Evolutionary conservation across 148 eudicot genomes (phyloP).

Genomic region (Suaeda aralocaspica): DNA sequence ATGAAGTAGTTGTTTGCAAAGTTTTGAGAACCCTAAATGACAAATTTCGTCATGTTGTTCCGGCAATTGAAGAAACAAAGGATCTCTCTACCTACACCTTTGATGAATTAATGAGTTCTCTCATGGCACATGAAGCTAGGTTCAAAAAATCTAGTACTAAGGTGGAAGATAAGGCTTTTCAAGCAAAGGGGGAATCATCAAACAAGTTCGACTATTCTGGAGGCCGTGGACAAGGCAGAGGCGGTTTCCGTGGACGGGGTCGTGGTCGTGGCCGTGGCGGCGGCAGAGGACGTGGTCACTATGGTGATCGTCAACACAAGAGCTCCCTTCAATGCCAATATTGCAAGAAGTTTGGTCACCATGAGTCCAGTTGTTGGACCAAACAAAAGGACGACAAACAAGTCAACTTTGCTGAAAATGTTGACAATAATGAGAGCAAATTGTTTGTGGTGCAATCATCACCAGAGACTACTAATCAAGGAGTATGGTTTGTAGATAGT

Average conservation of each 20-base stretch:
- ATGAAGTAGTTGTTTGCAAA: no score
- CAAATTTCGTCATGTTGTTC: no score
- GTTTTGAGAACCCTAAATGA: no score
- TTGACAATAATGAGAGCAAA: conserved; percentile 3
- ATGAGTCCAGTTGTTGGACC: conserved; percentile 12
- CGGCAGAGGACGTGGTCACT: neutral
- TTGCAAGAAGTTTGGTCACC: conserved; percentile 16
- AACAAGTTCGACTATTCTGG: neutral
- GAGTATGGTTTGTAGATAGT: conserved; percentile 27
- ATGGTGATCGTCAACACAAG: neutral
- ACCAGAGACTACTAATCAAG: neutral
- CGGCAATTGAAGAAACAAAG: no score
- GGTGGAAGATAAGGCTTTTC: conserved; percentile 9
- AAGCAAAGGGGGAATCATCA: conserved; percentile 1
- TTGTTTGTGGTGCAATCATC: conserved; percentile 7
- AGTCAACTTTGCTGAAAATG: conserved; percentile 2
- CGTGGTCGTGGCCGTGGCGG: neutral
- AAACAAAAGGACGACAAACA: conserved; percentile 4
- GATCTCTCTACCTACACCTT: no score
- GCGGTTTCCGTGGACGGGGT: no score
- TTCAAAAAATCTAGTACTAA: neutral
- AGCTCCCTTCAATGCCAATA: neutral
- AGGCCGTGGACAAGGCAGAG: neutral
- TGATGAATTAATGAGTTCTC: no score
- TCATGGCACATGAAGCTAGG: no score